Evolutionary conservation across 306 rosid genomes (phyloP), one percentile per base, ranked within the genome.

Genomic region (Vicia villosa): DNA sequence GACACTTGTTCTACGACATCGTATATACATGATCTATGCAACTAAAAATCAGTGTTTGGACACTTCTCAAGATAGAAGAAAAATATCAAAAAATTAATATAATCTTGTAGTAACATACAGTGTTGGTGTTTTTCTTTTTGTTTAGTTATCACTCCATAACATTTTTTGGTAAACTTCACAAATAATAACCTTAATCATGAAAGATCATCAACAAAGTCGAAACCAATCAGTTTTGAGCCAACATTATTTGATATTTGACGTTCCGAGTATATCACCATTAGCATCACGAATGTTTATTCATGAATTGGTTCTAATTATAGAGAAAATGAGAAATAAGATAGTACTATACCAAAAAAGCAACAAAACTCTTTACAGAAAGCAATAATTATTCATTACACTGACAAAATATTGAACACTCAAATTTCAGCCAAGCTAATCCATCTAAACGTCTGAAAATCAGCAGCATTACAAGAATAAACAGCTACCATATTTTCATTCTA

Each of bases 401-500:
- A 68, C 58, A 67, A 26, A 51, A 63, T 37, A 64, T 30, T 58
- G 32, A 60, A 30, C 17, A 71, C 30, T 46, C 69, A 71, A 66
- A 62, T 22, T 38, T 38, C 66, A 54, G 50, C 65, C 51, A 15
- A 42, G 73, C 10, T 5, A 43, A n/a, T 41, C 41, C 32, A 70
- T 50, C 42, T 41, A 69, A 78, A 20, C 42, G 28, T 6, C 60
- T 21, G 61, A 22, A 15, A 26, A 56, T 67, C 72, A 65, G 46
- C 76, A 32, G 69, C 20, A 41, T 57, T 69, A 62, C 77, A 80
- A 76, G 49, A 85, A 81, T 46, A 73, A 69, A 73, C 38, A 28
- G 16, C 69, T 50, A 50, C 47, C 59, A 74, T 70, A 85, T 76
- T 83, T 79, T 61, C 87, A 77, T 83, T 80, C 74, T 46, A 68